A percentile compares a stretch with the other conserved stretches of the same genome.
Conservation (phyloP, 306 rosid species). For the Vicia faba region DNA sequence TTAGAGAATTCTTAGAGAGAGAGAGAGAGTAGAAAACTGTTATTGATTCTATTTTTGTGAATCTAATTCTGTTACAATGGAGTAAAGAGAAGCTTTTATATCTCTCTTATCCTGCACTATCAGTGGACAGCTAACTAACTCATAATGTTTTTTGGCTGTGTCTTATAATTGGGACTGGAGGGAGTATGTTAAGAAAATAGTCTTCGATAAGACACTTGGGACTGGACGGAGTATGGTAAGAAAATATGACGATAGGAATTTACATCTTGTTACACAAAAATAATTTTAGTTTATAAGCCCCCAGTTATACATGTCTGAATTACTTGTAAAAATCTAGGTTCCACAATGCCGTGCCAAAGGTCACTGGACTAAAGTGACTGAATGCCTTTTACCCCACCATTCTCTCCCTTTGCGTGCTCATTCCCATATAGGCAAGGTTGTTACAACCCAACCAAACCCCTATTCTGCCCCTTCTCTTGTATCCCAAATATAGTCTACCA, state of each 20-base stretch:
- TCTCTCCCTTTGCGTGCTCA: not conserved
- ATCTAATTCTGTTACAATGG: not conserved
- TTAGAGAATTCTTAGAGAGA: not conserved
- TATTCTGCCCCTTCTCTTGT: not conserved
- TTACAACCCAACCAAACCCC: not conserved
- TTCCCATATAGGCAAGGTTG: not conserved
- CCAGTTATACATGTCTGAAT: constrained; percentile 1
- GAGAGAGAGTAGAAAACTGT: not conserved
- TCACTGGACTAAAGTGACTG: not conserved
- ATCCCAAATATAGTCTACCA: constrained; percentile 1
- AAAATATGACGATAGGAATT: not conserved
- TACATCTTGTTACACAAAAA: not conserved
- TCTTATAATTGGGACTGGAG: too few relatives aligned
- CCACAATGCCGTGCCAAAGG: not conserved
- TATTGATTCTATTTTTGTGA: not conserved
- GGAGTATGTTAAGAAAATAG: too few relatives aligned
- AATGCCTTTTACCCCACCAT: not conserved
- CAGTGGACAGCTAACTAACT: not conserved
- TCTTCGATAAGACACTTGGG: too few relatives aligned
- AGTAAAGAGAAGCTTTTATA: not conserved
- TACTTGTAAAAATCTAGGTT: not conserved
- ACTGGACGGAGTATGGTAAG: not conserved
- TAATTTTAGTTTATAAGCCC: not conserved
- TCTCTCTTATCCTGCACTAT: not conserved
- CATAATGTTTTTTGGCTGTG: not conserved